These are phyloP conservation scores for Sistotremastrum suecicum DNA, from an alignment of 768 basidiomycete genomes.

Conservation along the genomic window DNA sequence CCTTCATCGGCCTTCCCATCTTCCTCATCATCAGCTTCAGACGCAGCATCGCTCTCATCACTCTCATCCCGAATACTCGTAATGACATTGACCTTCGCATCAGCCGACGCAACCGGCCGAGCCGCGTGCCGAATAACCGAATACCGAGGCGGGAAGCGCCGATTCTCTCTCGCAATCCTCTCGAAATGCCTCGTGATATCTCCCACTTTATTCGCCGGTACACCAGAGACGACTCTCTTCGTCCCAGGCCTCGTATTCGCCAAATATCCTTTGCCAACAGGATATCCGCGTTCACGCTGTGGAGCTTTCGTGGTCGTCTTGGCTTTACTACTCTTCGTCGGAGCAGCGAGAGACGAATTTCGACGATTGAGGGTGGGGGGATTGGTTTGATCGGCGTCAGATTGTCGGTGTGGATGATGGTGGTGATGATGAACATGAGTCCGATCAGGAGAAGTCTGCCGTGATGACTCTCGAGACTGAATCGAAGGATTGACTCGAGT, in stretches of 20 bases:
- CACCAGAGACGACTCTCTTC: conserved; percentile 28
- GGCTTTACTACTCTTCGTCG: conserved; percentile 21
- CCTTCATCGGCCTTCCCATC: conserved; percentile 40
- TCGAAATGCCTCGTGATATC: conserved; percentile 88
- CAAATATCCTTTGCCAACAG: conserved; percentile 15
- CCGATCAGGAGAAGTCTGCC: conserved; percentile 60
- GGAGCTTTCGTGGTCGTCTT: conserved; percentile 9
- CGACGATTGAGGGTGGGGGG: conserved; percentile 7
- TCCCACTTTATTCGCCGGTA: conserved; percentile 58
- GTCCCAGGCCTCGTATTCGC: conserved; percentile 22
- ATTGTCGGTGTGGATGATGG: conserved; percentile 9
- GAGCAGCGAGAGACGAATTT: conserved; percentile 11
- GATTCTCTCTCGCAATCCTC: conserved; percentile 59
- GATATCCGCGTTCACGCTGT: conserved; percentile 23
- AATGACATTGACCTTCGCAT: conserved; percentile 78
- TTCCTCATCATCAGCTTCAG: conserved; percentile 56
- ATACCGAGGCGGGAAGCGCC: conserved; percentile 65
- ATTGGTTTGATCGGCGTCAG: conserved; percentile 7
- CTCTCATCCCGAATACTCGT: conserved; percentile 82
- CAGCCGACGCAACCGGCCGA: conserved; percentile 80
- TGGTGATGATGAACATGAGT: conserved; percentile 64
- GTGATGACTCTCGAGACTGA: conserved; percentile 48
- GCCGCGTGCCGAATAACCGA: conserved; percentile 79
- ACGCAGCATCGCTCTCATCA: conserved; percentile 52
- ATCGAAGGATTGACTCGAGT: conserved; percentile 23